phyloP scores from a whole-genome alignment of 2,329 filamentous ascomycete genomes.

The Hymenoscyphus linearis region DNA sequence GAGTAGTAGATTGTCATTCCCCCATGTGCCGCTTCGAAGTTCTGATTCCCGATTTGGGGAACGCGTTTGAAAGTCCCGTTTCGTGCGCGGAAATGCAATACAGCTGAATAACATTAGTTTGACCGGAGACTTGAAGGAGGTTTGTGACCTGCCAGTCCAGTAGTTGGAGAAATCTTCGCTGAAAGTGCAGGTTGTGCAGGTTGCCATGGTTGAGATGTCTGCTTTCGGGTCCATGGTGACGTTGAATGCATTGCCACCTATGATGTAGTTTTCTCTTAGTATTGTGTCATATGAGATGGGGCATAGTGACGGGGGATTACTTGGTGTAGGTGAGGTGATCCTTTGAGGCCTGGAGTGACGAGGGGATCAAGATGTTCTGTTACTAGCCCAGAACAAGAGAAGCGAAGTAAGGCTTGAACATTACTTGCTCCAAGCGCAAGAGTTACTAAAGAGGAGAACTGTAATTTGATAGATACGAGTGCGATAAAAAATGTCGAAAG shows the following conservation, averaged over 20 bases:
- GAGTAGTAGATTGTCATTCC: constrained; percentile 7
- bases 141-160: constrained; percentile 3
- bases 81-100: constrained; percentile 4
- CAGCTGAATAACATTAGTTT: not conserved
- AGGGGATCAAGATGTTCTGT: constrained; percentile 17
- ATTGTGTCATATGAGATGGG: not conserved
- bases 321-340: constrained; percentile 3
- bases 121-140: not conserved
- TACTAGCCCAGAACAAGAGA: constrained; percentile 17
- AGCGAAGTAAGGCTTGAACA: constrained; percentile 13
- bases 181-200: constrained; percentile 7
- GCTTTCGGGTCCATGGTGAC: not conserved
- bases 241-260: constrained; percentile 3
- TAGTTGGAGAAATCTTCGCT: constrained; percentile 3
- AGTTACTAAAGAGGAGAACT: not conserved
- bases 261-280: not conserved
- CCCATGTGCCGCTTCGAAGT: not conserved
- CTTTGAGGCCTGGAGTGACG: not conserved
- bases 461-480: not conserved
- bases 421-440: constrained; percentile 7
- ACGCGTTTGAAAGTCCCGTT: constrained; percentile 7
- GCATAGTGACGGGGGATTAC: not conserved
- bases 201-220: not conserved
- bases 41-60: constrained; percentile 2
- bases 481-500: not conserved